Evolutionary conservation across 179 eudicot species (phyloP).

Genomic region (Heliamphora pulchella): DNA sequence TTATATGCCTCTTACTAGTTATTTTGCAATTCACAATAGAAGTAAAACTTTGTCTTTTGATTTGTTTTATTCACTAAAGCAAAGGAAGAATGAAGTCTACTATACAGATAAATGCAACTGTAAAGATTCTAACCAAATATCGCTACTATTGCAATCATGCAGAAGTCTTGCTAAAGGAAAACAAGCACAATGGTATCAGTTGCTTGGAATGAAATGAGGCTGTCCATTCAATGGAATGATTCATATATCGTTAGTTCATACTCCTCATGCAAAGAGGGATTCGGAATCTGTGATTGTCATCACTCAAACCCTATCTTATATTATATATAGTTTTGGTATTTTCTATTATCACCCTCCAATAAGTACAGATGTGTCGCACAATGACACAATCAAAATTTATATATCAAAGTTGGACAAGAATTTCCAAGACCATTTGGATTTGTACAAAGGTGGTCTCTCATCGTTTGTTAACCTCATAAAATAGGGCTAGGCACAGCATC

Average conservation of each 20-base stretch:
- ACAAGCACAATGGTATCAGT: background rate
- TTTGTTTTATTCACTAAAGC: background rate
- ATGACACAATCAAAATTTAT: no score
- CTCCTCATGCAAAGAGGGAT: constrained; percentile 1
- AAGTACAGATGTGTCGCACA: no score
- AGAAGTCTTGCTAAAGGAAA: constrained; percentile 1
- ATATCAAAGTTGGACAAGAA: background rate
- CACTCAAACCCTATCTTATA: no score
- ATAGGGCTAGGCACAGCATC: no score
- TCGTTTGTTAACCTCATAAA: no score
- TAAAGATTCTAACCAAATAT: background rate
- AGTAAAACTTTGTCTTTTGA: background rate
- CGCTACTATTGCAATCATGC: background rate
- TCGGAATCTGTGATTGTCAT: background rate
- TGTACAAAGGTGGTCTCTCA: no score
- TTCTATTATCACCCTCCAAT: background rate
- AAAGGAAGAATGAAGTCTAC: background rate
- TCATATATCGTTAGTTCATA: background rate
- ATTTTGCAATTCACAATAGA: background rate
- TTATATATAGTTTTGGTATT: background rate
- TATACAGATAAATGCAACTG: background rate
- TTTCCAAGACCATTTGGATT: background rate
- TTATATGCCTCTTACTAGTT: background rate
- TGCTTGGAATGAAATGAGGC: background rate
- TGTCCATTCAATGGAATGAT: background rate